phyloP scores from a whole-genome alignment of 192 early-diverging fungal species.

The Phycomyces blakesleeanus region DNA sequence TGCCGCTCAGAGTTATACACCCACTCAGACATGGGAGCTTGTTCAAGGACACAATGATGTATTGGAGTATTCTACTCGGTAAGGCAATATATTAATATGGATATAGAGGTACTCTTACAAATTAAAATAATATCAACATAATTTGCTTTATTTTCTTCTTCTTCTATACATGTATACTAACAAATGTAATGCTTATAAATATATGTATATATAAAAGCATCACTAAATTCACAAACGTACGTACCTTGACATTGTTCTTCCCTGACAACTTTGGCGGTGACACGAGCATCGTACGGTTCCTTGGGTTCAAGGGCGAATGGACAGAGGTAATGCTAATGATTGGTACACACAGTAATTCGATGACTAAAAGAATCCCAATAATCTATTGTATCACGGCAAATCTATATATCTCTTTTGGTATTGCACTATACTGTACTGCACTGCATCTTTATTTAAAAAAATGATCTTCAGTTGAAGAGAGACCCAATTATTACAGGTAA shows the following conservation, averaged over 20 bases:
- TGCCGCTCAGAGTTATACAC: slow-evolving; percentile 57
- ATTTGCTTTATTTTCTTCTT: too few relatives aligned
- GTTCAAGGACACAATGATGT: slow-evolving; percentile 51
- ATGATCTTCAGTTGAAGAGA: slow-evolving; percentile 49
- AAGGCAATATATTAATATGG: background rate
- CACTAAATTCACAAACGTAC: slow-evolving; percentile 74
- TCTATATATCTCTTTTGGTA: slow-evolving; percentile 4
- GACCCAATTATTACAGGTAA: slow-evolving; percentile 62
- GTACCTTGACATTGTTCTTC: slow-evolving; percentile 80
- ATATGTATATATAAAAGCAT: slow-evolving; percentile 52
- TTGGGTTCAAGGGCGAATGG: slow-evolving; percentile 93
- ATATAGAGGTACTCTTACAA: too few relatives aligned
- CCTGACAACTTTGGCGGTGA: slow-evolving; percentile 76
- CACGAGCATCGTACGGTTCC: slow-evolving; percentile 68
- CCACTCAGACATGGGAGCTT: slow-evolving; percentile 83
- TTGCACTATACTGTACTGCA: too few relatives aligned
- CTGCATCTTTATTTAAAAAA: background rate
- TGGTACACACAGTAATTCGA: background rate
- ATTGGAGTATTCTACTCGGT: slow-evolving; percentile 61
- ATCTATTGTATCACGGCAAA: too few relatives aligned
- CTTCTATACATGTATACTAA: background rate
- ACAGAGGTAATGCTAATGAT: slow-evolving; percentile 48
- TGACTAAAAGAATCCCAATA: too few relatives aligned
- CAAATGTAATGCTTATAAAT: too few relatives aligned
- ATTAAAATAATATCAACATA: too few relatives aligned